Evolutionary conservation across 1,139 yeast genomes (phyloP), one percentile per base, ranked within the genome.

Genomic region (Arxiozyma slooffiae): DNA sequence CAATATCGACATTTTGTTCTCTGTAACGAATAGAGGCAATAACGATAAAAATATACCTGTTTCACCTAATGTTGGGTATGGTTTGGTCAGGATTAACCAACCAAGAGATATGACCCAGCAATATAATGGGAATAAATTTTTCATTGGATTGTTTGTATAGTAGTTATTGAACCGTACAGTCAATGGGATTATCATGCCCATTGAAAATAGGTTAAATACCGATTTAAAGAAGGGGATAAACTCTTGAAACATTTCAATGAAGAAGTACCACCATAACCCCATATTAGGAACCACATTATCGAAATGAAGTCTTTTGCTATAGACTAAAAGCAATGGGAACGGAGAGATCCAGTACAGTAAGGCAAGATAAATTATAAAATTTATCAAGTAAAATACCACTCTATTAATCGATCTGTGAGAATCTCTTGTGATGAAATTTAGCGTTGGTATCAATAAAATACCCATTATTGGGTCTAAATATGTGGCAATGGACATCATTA

Each of bases 191-290:
- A 85, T 74, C 64, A 86, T 86, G 2, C 83, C 70, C 34, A 79
- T 71, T n/a, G 81, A 70, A 67, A 82, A 88, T 46, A 90, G 61
- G 62, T 89, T 92, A 77, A 90, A 94, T 26, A 89, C 82, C 11
- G 89, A 82, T 41, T 83, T 71, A 71, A 86, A 92, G 64, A 92
- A 89, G 18, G 88, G 82, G 30, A 85, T 77, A 73, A 92, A 92
- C 62, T 82, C 86, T 50, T 84, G 94, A 70, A 92, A 92, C 82
- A 92, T 86, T 66, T 92, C 98, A 30, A 94, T 85, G 72, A 92
- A 92, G 60, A 90, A 81, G 71, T 92, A 92, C 99, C 99, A 92
- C 99, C 99, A 92, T 40, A 92, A 73, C 0, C 98, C 98, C 56
- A 92, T 70, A 67, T 89, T 89, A 16, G 70, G 70, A 23, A 58